A percentile compares a stretch with the other conserved stretches of the same genome.
Conservation (phyloP, 306 rosid genomes). For the Trichosanthes truncata region DNA sequence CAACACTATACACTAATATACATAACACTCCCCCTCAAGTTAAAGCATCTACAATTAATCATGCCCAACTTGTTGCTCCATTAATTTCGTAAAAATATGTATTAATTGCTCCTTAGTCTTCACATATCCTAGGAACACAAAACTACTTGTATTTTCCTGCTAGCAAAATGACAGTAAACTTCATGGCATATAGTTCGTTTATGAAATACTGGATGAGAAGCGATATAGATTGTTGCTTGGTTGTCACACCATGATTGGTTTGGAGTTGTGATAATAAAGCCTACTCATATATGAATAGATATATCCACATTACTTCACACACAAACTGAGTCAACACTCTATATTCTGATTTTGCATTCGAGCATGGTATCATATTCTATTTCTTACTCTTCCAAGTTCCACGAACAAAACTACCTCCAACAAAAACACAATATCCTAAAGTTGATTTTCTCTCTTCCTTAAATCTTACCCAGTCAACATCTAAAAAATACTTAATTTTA, state of each 20-base stretch:
- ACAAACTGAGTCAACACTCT: too few species aligned
- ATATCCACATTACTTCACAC: too few species aligned
- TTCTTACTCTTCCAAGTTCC: background rate
- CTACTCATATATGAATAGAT: background rate
- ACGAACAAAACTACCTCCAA: background rate
- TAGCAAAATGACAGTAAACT: background rate
- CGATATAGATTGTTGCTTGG: background rate
- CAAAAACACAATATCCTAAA: background rate
- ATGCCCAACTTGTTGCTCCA: background rate
- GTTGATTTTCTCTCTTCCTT: background rate
- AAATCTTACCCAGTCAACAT: background rate
- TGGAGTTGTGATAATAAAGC: too few species aligned
- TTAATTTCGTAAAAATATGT: background rate
- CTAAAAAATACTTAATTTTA: background rate
- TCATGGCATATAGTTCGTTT: background rate
- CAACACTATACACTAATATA: background rate
- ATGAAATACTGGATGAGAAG: background rate
- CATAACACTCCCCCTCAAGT: background rate
- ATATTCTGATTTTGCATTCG: too few species aligned
- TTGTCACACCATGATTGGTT: background rate
- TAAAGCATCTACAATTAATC: background rate
- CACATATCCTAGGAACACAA: background rate
- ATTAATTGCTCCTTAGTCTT: background rate
- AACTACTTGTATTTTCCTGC: background rate
- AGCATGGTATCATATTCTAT: too few species aligned